Evolutionary conservation across 495 filamentous ascomycete genomes (phyloP).

Genomic region (Lepraria neglecta): DNA sequence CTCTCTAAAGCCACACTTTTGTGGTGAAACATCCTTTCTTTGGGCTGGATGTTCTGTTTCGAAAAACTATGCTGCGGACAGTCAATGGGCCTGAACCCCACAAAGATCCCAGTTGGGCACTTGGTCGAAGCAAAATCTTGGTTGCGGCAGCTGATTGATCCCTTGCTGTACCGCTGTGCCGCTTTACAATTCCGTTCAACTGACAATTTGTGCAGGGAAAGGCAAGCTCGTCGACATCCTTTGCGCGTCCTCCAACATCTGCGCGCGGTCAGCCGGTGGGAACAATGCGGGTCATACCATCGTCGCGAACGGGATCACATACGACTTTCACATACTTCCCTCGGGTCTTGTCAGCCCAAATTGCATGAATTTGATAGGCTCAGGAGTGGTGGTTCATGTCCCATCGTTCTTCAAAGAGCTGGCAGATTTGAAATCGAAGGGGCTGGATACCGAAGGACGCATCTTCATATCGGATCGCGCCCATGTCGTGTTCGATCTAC

Average conservation of each 20-base stretch:
- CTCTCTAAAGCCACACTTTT: not conserved
- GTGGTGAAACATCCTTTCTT: not conserved
- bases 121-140: no score
- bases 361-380: constrained; percentile 78
- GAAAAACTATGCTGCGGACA: not conserved
- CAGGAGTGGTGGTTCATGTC: constrained; percentile 78
- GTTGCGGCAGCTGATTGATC: no score
- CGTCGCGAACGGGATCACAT: constrained; percentile 54
- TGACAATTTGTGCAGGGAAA: constrained; percentile 35
- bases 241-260: constrained; percentile 50
- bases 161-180: no score
- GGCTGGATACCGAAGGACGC: constrained; percentile 58
- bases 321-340: constrained; percentile 68
- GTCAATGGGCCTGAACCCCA: no score
- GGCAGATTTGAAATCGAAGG: constrained; percentile 61
- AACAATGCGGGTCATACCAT: constrained; percentile 56
- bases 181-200: not conserved
- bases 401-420: constrained; percentile 86
- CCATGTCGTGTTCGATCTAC: constrained; percentile 79
- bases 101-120: no score
- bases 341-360: constrained; percentile 63
- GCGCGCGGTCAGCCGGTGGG: constrained; percentile 58
- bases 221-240: constrained; percentile 68
- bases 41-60: not conserved
- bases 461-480: constrained; percentile 76